A percentile compares a stretch with the other conserved stretches of the same genome.
phyloP scores from a whole-genome alignment of 2,329 filamentous ascomycete genomes.

The Mycosphaerella sp. region DNA sequence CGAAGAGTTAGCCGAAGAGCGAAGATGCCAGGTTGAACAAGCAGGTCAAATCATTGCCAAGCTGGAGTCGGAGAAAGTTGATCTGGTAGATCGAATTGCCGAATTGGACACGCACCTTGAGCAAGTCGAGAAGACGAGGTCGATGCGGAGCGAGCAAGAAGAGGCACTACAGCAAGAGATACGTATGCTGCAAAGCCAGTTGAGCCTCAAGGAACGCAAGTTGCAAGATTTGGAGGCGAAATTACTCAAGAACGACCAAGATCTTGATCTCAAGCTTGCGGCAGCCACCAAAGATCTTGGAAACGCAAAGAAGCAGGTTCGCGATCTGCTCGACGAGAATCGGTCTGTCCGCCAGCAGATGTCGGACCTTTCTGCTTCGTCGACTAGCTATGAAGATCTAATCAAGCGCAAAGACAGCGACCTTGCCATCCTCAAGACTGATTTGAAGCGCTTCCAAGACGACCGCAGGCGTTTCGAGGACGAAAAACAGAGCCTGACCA shows the following conservation, averaged over 20 bases:
- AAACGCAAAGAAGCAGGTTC: constrained; percentile 63
- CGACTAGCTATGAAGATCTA: constrained; percentile 90
- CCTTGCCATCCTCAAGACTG: constrained; percentile 72
- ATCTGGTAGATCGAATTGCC: constrained; percentile 59
- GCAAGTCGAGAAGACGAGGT: constrained; percentile 63
- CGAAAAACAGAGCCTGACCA: constrained; percentile 63
- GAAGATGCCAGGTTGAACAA: constrained; percentile 79
- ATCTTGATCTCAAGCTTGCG: constrained; percentile 77
- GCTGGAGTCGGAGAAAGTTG: constrained; percentile 78
- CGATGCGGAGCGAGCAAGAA: constrained; percentile 69
- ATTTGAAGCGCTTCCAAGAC: constrained; percentile 74
- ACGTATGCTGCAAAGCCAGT: constrained; percentile 83
- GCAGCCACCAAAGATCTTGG: constrained; percentile 74
- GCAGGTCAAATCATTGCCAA: constrained; percentile 79
- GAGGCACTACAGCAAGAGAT: constrained; percentile 73
- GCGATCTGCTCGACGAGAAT: constrained; percentile 73
- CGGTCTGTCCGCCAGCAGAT: constrained; percentile 77
- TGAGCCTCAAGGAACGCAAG: constrained; percentile 84
- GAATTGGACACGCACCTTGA: constrained; percentile 65
- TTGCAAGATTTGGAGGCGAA: constrained; percentile 79
- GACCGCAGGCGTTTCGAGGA: constrained; percentile 73
- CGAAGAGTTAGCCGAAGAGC: constrained; percentile 75
- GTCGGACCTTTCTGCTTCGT: constrained; percentile 78
- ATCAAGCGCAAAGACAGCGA: constrained; percentile 93
- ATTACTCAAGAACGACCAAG: constrained; percentile 77